phyloP scores from a whole-genome alignment of 2,329 filamentous ascomycete species.

The Microcyclosporella mali region DNA sequence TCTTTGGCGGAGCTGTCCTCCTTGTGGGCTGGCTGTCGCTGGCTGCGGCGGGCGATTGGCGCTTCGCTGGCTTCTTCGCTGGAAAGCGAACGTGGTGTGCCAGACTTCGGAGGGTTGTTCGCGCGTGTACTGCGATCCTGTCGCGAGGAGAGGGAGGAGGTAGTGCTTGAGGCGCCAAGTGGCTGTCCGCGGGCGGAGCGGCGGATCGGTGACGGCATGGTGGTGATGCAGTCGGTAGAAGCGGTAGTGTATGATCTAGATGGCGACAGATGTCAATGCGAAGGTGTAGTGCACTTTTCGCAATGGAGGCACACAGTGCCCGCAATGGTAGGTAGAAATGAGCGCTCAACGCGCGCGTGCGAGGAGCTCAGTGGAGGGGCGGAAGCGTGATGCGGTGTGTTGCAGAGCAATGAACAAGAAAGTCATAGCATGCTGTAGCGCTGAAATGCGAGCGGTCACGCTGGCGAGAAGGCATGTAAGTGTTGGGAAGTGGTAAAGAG shows the following conservation, averaged over 20 bases:
- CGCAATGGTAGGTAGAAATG: neutral
- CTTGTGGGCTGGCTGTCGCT: constrained; percentile 67
- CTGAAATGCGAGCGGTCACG: no score
- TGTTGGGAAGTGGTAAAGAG: no score
- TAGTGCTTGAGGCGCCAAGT: constrained; percentile 67
- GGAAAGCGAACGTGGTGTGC: constrained; percentile 65
- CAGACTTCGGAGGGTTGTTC: constrained; percentile 69
- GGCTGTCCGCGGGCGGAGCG: constrained; percentile 76
- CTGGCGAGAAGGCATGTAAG: no score
- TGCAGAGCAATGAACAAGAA: no score
- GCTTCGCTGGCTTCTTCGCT: constrained; percentile 63
- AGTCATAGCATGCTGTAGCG: neutral
- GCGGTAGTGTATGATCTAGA: neutral
- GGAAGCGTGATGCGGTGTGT: constrained; percentile 1
- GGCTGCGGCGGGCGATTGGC: constrained; percentile 61
- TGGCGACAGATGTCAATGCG: constrained; percentile 4
- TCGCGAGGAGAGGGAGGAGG: constrained; percentile 65
- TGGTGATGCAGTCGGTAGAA: neutral
- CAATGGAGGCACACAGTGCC: neutral
- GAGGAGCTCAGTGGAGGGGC: neutral
- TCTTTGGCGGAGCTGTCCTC: constrained; percentile 36
- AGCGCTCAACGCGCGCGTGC: no score
- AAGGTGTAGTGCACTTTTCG: neutral
- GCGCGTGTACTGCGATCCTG: constrained; percentile 65
- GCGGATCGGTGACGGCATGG: constrained; percentile 35